A percentile compares a stretch with the other conserved stretches of the same genome.
These are phyloP conservation scores for Letharia lupina DNA, from an alignment of 495 filamentous ascomycete species.

Conservation along the genomic window DNA sequence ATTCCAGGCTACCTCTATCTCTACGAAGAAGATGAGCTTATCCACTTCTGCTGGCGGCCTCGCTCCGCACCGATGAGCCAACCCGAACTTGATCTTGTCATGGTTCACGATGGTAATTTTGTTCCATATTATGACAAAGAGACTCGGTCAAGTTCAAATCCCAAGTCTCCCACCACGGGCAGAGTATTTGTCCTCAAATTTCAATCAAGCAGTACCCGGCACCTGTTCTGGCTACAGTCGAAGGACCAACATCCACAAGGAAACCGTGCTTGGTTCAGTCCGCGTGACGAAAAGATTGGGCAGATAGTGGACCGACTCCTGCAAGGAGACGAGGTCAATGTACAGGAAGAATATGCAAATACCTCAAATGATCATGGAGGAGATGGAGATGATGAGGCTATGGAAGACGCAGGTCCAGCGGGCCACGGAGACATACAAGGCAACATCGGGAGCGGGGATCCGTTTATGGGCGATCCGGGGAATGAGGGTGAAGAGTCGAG, in stretches of 20 bases:
- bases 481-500: constrained; percentile 80
- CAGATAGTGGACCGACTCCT: constrained; percentile 75
- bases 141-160: constrained; percentile 33
- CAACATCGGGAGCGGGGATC: constrained; percentile 23
- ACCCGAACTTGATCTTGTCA: constrained; percentile 74
- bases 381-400: constrained; percentile 64
- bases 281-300: constrained; percentile 70
- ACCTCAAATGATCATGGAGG: constrained; percentile 42
- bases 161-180: constrained; percentile 65
- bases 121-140: constrained; percentile 57
- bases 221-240: constrained; percentile 95
- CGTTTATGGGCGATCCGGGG: constrained; percentile 59
- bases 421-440: constrained; percentile 34
- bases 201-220: constrained; percentile 77
- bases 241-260: constrained; percentile 67
- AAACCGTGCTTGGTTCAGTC: constrained; percentile 70
- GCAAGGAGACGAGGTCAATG: constrained; percentile 84
- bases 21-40: constrained; percentile 85
- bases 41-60: constrained; percentile 94
- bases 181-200: constrained; percentile 94
- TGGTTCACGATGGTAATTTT: constrained; percentile 87
- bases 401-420: constrained; percentile 72
- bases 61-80: constrained; percentile 53
- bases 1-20: constrained; percentile 88
- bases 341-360: constrained; percentile 63